These are phyloP conservation scores for Kokia cookei DNA, from an alignment of 441 rosid genomes.

Conservation along the genomic window DNA sequence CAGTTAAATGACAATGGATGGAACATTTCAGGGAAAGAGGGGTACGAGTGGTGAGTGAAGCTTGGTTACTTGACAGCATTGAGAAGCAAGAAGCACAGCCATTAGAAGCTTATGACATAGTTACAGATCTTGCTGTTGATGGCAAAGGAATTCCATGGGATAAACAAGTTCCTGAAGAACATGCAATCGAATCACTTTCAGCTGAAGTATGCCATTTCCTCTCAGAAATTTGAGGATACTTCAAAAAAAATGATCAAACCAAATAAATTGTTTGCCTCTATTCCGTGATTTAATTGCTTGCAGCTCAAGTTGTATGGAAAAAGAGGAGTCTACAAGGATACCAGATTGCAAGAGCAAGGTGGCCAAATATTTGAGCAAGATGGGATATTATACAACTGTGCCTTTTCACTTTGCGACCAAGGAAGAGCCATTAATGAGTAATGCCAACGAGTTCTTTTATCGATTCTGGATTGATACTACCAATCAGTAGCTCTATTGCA, in stretches of 20 bases:
- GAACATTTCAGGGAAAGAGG: constrained; percentile 43
- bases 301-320: constrained; percentile 74
- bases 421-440: constrained; percentile 65
- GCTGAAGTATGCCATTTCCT: constrained; percentile 29
- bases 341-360: constrained; percentile 35
- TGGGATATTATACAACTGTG: constrained; percentile 65
- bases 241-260: too few species aligned
- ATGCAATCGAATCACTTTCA: constrained; percentile 48
- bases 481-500: neutral
- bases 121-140: constrained; percentile 49
- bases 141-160: constrained; percentile 75
- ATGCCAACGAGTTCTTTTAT: neutral
- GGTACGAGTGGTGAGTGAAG: constrained; percentile 55
- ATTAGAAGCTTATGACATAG: constrained; percentile 54
- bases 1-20: neutral
- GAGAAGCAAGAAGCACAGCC: constrained; percentile 72
- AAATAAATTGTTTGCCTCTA: neutral
- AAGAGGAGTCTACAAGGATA: constrained; percentile 60
- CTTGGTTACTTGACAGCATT: constrained; percentile 65
- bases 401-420: constrained; percentile 61
- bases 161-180: constrained; percentile 54
- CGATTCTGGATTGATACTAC: neutral
- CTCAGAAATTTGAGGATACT: neutral
- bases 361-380: constrained; percentile 60
- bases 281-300: constrained; percentile 2